Evolutionary conservation across 129 eudicot genomes (phyloP).

Genomic region (Escallonia herrerae): DNA sequence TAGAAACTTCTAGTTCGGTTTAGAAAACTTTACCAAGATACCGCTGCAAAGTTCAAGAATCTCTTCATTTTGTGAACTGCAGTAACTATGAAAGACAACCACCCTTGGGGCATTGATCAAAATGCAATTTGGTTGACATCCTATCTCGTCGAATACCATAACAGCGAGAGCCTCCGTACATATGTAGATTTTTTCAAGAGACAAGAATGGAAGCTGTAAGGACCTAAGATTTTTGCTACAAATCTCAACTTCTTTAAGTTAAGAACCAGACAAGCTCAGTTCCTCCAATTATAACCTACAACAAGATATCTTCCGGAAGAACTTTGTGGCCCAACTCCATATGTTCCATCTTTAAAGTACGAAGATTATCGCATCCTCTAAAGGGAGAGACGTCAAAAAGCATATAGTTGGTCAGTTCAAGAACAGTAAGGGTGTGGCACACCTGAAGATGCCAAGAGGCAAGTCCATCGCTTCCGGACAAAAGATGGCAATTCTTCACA

Average conservation of each 20-base stretch:
- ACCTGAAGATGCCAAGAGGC: neutral
- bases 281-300: neutral
- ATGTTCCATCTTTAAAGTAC: neutral
- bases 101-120: constrained; percentile 1
- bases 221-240: neutral
- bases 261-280: neutral
- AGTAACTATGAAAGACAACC: neutral
- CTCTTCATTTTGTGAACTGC: neutral
- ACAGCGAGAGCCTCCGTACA: constrained; percentile 6
- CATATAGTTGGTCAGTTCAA: neutral
- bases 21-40: constrained; percentile 2
- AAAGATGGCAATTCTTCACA: neutral
- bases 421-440: neutral
- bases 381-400: neutral
- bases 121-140: neutral
- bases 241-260: neutral
- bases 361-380: constrained; percentile 4
- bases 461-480: neutral
- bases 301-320: neutral
- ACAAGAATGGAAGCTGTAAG: neutral
- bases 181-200: neutral
- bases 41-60: constrained; percentile 11
- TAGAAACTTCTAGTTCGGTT: too few species aligned
- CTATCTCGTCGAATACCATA: neutral
- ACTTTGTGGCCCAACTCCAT: neutral